These are phyloP conservation scores for Condylostoma magnum DNA, from an alignment of 169 alveolate species.

Conservation along the genomic window DNA sequence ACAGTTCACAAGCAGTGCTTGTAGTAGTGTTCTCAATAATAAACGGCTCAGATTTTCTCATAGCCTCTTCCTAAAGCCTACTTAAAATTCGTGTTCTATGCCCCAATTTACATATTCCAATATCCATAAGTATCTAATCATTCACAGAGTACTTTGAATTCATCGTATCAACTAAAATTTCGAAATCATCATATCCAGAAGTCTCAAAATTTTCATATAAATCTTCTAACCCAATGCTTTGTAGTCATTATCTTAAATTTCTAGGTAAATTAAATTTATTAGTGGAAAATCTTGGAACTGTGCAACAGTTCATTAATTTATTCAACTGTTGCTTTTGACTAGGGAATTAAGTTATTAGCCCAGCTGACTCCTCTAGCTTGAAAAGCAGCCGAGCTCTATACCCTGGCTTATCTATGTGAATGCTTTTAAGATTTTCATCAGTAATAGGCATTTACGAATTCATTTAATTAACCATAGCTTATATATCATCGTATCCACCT, in stretches of 20 bases:
- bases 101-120: slow-evolving; percentile 7
- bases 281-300: no score
- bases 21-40: no score
- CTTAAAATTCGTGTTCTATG: neutral
- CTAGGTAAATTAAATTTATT: no score
- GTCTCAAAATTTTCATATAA: neutral
- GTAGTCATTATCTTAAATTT: neutral
- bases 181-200: slow-evolving; percentile 19
- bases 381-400: neutral
- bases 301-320: neutral
- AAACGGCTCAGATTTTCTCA: no score
- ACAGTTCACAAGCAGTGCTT: no score
- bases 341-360: no score
- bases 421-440: neutral
- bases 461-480: slow-evolving; percentile 14
- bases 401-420: neutral
- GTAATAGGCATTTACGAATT: neutral
- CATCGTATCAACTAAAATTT: neutral
- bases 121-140: neutral
- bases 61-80: neutral
- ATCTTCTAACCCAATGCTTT: neutral
- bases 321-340: neutral
- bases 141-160: slow-evolving; percentile 7
- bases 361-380: neutral
- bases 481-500: neutral